Evolutionary conservation across 2,329 filamentous ascomycete genomes (phyloP).

Genomic region (Drechslerella dactyloides): DNA sequence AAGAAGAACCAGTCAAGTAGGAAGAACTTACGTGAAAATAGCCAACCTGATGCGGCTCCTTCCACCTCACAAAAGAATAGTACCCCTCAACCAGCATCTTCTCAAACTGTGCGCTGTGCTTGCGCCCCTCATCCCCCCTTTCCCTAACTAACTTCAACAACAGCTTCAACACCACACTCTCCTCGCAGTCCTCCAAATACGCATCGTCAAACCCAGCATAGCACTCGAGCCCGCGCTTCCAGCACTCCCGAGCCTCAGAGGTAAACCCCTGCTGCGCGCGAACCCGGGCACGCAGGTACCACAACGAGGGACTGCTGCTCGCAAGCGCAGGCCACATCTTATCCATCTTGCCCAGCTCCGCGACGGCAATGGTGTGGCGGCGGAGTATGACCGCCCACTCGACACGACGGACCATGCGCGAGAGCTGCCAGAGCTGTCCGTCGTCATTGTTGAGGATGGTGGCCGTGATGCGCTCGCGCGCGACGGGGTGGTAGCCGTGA

Average conservation of each 20-base stretch:
- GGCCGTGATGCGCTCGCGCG: constrained; percentile 24
- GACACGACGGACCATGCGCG: constrained; percentile 11
- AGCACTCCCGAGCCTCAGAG: constrained; percentile 2
- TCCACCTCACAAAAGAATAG: constrained; percentile 22
- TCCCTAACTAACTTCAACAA: constrained; percentile 17
- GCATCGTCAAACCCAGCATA: constrained; percentile 17
- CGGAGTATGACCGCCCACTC: constrained; percentile 36
- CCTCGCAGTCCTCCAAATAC: constrained; percentile 15
- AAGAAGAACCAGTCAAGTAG: background rate
- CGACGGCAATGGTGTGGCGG: constrained; percentile 10
- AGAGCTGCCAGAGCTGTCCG: constrained; percentile 13
- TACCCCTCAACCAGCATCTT: constrained; percentile 11
- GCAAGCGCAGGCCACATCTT: constrained; percentile 8
- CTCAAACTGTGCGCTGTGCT: constrained; percentile 12
- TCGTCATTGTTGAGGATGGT: constrained; percentile 23
- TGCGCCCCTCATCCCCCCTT: constrained; percentile 16
- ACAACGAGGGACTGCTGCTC: constrained; percentile 9
- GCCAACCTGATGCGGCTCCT: constrained; percentile 19
- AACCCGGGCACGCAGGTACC: constrained; percentile 27
- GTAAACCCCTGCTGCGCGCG: constrained; percentile 27
- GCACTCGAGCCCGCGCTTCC: constrained; percentile 17
- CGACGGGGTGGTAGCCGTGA: constrained; percentile 21
- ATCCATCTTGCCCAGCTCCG: constrained; percentile 7
- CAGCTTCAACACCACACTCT: constrained; percentile 13
- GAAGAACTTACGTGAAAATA: constrained; percentile 39